Percentiles rank a stretch among this genome's conserved stretches.
Conservation (phyloP, 1,284 basidiomycete species). For the Pholiota adiposa region DNA sequence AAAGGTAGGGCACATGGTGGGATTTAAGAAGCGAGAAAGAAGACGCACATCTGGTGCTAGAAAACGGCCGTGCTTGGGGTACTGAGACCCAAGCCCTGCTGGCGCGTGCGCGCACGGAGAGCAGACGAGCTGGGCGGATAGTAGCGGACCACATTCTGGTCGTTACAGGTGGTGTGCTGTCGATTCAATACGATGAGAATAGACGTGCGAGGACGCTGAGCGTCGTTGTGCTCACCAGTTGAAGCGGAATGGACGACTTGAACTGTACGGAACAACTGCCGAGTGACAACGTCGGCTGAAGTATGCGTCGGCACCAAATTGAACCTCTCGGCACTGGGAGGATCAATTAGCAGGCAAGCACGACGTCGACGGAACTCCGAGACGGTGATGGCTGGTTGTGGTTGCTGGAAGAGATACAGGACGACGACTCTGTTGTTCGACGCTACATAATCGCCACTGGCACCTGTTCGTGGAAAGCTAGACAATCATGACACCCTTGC, state of each 20-base stretch:
- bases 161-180: neutral
- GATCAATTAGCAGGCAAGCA: conserved; percentile 6
- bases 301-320: conserved; percentile 2
- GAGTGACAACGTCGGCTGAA: neutral
- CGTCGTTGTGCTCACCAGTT: neutral
- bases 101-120: conserved; percentile 16
- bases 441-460: too few relatives aligned
- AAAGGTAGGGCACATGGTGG: neutral
- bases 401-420: too few relatives aligned
- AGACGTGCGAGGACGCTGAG: neutral
- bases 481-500: too few relatives aligned
- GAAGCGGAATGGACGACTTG: neutral
- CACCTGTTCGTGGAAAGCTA: too few relatives aligned
- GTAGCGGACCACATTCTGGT: conserved; percentile 17
- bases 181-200: neutral
- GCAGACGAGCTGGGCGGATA: conserved; percentile 19
- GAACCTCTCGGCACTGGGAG: conserved; percentile 5
- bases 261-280: neutral
- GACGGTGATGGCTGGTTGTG: too few relatives aligned
- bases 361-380: conserved; percentile 9
- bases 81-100: conserved; percentile 17
- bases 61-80: conserved; percentile 16
- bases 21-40: conserved; percentile 2
- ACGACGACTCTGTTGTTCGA: too few relatives aligned
- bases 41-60: conserved; percentile 21